Evolutionary conservation across 164 flowering plant species (phyloP).

Genomic region (Tinospora cordifolia): DNA sequence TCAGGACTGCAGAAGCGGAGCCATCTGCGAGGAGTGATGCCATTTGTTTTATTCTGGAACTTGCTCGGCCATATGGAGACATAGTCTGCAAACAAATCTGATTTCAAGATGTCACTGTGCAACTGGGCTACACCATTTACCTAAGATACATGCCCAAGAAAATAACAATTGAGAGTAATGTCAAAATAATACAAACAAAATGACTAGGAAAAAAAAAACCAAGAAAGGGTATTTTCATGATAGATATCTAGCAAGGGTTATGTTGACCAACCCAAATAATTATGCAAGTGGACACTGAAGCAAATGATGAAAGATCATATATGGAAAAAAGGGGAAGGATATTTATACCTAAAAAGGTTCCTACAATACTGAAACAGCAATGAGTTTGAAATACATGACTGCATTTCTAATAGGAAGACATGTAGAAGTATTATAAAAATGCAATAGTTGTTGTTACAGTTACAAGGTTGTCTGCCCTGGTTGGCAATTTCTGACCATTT

Average conservation of each 20-base stretch:
- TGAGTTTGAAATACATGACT: too few relatives aligned
- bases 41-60: constrained; percentile 96
- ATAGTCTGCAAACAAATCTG: constrained; percentile 84
- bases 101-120: constrained; percentile 83
- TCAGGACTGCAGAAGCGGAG: constrained; percentile 90
- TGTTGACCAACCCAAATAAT: background rate
- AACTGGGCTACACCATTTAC: constrained; percentile 98
- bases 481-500: too few relatives aligned
- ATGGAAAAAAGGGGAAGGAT: too few relatives aligned
- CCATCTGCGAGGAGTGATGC: constrained; percentile 98
- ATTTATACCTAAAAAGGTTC: too few relatives aligned
- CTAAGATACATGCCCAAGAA: constrained; percentile 33
- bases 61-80: constrained; percentile 92
- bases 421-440: too few relatives aligned
- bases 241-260: background rate
- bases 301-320: background rate
- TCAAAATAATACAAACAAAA: background rate
- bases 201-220: background rate
- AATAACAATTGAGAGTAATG: background rate
- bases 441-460: too few relatives aligned
- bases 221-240: background rate
- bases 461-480: too few relatives aligned
- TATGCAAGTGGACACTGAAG: background rate
- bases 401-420: too few relatives aligned
- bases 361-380: too few relatives aligned